These are phyloP conservation scores for Epichloe aotearoae DNA, from an alignment of 2,329 filamentous ascomycete genomes.

Conservation along the genomic window DNA sequence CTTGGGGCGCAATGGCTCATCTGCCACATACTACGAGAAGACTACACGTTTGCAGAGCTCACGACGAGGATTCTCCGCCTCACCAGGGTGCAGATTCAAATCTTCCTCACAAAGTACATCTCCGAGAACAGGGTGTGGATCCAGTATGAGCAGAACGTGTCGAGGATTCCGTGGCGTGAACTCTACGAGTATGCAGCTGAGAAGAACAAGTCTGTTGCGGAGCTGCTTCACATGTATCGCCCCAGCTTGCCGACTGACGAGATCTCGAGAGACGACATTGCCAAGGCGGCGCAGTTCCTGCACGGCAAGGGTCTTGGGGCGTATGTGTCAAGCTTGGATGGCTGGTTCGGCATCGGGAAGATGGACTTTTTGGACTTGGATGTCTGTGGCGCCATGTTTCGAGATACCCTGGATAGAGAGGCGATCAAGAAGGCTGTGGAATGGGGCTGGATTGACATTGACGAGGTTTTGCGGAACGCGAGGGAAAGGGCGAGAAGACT, in stretches of 20 bases:
- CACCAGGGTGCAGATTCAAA: slow-evolving; percentile 9
- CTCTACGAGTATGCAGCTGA: slow-evolving; percentile 6
- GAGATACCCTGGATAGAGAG: slow-evolving; percentile 10
- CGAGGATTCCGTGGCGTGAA: slow-evolving; percentile 6
- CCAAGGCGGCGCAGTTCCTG: slow-evolving; percentile 11
- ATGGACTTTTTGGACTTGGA: slow-evolving; percentile 13
- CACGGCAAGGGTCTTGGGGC: neutral
- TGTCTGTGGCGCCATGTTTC: slow-evolving; percentile 12
- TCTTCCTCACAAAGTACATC: slow-evolving; percentile 13
- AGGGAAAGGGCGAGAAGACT: neutral
- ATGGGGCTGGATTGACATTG: slow-evolving; percentile 8
- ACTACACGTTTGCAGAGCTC: slow-evolving; percentile 11
- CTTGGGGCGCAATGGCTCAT: slow-evolving; percentile 15
- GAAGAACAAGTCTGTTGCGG: slow-evolving; percentile 3
- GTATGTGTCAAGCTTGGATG: slow-evolving; percentile 5
- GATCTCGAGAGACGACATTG: slow-evolving; percentile 8
- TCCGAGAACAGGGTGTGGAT: slow-evolving; percentile 10
- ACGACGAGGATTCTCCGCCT: slow-evolving; percentile 10
- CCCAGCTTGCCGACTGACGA: slow-evolving; percentile 14
- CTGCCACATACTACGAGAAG: slow-evolving; percentile 10
- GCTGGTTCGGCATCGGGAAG: slow-evolving; percentile 5
- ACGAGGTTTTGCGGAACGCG: neutral
- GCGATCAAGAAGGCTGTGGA: slow-evolving; percentile 4
- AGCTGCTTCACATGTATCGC: slow-evolving; percentile 9
- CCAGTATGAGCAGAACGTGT: slow-evolving; percentile 9